A percentile compares a stretch with the other conserved stretches of the same genome.
Conservation (phyloP, 306 rosid genomes). For the Astragalus membranaceus region DNA sequence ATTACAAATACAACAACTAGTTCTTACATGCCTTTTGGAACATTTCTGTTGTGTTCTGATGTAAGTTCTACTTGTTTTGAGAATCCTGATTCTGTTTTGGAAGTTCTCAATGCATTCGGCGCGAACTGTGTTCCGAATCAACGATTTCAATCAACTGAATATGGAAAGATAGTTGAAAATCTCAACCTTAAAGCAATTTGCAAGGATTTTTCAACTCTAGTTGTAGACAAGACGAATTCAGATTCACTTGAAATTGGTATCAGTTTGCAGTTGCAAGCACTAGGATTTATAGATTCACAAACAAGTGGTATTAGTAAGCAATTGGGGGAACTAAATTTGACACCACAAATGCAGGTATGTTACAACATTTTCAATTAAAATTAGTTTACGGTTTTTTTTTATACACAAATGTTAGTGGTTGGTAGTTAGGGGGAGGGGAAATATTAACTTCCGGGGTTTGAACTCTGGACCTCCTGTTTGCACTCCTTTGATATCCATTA, state of each 20-base stretch:
- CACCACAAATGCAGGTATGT: slow-evolving; percentile 29
- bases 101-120: slow-evolving; percentile 13
- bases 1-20: not conserved
- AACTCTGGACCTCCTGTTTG: too few species aligned
- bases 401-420: too few species aligned
- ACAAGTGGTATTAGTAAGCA: slow-evolving; percentile 27
- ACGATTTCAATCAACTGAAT: slow-evolving; percentile 1
- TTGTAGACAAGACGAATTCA: not conserved
- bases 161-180: slow-evolving; percentile 22
- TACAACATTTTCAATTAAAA: too few species aligned
- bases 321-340: slow-evolving; percentile 28
- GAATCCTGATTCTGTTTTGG: slow-evolving; percentile 25
- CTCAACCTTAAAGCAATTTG: slow-evolving; percentile 22
- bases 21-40: slow-evolving; percentile 51
- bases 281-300: slow-evolving; percentile 22
- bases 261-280: slow-evolving; percentile 30
- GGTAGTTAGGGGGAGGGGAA: too few species aligned
- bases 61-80: slow-evolving; percentile 39
- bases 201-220: not conserved
- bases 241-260: slow-evolving; percentile 25
- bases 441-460: too few species aligned
- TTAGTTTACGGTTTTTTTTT: too few species aligned
- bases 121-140: not conserved
- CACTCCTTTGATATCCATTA: too few species aligned
- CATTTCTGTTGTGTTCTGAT: slow-evolving; percentile 42